Base-by-base conservation (phyloP, 2,329 filamentous ascomycete genomes). In the Calonectria pseudoturangicola region DNA sequence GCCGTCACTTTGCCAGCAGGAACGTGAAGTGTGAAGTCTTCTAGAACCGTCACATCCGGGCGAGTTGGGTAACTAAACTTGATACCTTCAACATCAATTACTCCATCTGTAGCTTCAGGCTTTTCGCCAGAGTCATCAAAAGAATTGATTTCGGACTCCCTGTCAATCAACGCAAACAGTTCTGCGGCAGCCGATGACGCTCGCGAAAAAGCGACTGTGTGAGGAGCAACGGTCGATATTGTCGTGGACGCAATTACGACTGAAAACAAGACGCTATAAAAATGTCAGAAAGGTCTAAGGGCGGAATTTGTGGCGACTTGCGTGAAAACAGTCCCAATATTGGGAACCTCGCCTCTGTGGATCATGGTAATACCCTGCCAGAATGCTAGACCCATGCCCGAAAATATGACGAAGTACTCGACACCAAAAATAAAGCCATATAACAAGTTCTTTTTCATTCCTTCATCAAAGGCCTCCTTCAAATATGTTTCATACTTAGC, bases 331-430 rank as follows among this genome's bases (percentile, higher is more conserved):
- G 81, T 79, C 13, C 86, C 86, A 6, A 82, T 79, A 12, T 81
- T 76, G 4, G 73, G 47, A 39, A 87, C 83, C 66, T 86, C 83
- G 8, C 84, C 85, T 3, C 77, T 77, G 12, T 80, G 75, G 18
- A 83, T 78, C 81, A 87, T 83, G 39, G 77, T 78, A 45, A 86
- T 76, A 4, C 86, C 86, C 68, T 87, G 86, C 86, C 86, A 87
- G 64, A 87, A 87, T 13, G 84, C 84, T 9, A 87, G 80, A 2
- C 82, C 85, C 54, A 85, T 86, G n/a, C 85, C 85, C 1, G 82
- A 77, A 47, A 86, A 86, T 51, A 87, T 84, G 70, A 86, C 81
- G 60, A 81, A 83, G 70, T 85, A 87, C 72, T 86, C 82, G 5
- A 75, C 77, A 1, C 81, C 83, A 71, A 86, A 86, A 64, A 87